Percentiles rank a stretch among this genome's conserved stretches.
These are phyloP conservation scores for Cercis canadensis DNA, from an alignment of 306 rosid species.

Conservation along the genomic window DNA sequence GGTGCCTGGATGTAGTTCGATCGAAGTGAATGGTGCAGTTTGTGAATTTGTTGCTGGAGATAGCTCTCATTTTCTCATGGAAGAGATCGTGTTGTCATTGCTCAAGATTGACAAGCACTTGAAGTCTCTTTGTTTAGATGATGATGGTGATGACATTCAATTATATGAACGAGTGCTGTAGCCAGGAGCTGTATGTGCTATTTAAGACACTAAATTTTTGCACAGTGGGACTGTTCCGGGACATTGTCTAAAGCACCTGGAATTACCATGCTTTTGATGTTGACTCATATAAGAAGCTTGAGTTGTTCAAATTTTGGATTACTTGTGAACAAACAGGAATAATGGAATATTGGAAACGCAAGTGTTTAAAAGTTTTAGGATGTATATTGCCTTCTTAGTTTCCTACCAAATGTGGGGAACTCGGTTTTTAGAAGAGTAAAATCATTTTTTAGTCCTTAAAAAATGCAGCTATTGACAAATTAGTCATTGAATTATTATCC, in stretches of 20 bases:
- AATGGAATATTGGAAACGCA: not conserved
- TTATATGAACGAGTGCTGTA: not conserved
- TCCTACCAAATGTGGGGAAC: not conserved
- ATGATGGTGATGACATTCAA: slow-evolving; percentile 12
- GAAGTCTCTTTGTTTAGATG: slow-evolving; percentile 35
- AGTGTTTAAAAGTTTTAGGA: no score
- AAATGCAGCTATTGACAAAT: no score
- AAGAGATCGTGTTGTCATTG: slow-evolving; percentile 34
- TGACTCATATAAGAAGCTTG: no score
- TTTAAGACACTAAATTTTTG: not conserved
- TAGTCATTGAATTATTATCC: no score
- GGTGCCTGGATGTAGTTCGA: slow-evolving; percentile 52
- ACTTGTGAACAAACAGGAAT: not conserved
- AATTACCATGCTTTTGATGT: no score
- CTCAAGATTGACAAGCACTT: slow-evolving; percentile 43
- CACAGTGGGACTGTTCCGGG: no score
- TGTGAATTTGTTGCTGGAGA: slow-evolving; percentile 53
- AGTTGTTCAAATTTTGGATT: not conserved
- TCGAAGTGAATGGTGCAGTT: slow-evolving; percentile 48
- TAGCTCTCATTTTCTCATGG: slow-evolving; percentile 33
- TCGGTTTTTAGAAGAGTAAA: no score
- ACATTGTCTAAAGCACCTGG: not conserved
- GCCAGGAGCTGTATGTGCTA: slow-evolving; percentile 1
- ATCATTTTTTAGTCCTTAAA: no score
- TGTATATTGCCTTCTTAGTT: no score